Evolutionary conservation across 495 filamentous ascomycete species (phyloP), one percentile per base, ranked within the genome.

Genomic region (Copromyces sp.): DNA sequence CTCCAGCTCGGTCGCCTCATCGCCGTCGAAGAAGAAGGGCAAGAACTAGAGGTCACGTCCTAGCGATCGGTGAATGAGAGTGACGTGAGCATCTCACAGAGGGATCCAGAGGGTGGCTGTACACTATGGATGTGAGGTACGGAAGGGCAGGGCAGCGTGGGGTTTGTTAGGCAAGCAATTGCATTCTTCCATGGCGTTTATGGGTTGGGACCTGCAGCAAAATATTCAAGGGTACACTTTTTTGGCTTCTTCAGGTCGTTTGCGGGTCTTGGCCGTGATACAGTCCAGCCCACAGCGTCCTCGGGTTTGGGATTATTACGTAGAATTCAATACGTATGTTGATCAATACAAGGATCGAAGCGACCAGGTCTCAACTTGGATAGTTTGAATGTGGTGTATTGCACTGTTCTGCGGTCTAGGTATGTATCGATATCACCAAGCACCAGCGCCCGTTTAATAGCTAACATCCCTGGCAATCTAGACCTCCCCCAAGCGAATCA

Each of bases 1-100:
- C 53, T 35, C 53, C 53, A 65, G 53, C 53, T 65, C 53, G 29
- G 53, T 65, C 53, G 14, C 53, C 29, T 65, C 53, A 65, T 65
- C 53, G 29, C 53, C 53, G 29, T 65, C 53, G 86, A 94, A 93
- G 86, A 91, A 91, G 84, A 91, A 90, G 83, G 88, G 87, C 69
- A 94, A 93, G 88, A 92, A 94, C 85, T 92, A 84, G 84, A 77
- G 68, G 32, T 65, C 39, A 68, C 53, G 24, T 40, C 38, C 24
- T 20, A n/a, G 70, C 20, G 29, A 39, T n/a, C 20, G 35, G 37
- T 24, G 32, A 11, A 39, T 37, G 44, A 39, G 17, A 35, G 32
- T 12, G 40, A 20, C 69, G 39, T 24, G 53, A 65, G 29, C 53
- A 65, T 65, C 53, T 65, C 53, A 6, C 29, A 35, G 3, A 35